Evolutionary conservation across 208 protist species (phyloP), one percentile per base, ranked within the genome.

Genomic region (Acanthamoeba comandoni): DNA sequence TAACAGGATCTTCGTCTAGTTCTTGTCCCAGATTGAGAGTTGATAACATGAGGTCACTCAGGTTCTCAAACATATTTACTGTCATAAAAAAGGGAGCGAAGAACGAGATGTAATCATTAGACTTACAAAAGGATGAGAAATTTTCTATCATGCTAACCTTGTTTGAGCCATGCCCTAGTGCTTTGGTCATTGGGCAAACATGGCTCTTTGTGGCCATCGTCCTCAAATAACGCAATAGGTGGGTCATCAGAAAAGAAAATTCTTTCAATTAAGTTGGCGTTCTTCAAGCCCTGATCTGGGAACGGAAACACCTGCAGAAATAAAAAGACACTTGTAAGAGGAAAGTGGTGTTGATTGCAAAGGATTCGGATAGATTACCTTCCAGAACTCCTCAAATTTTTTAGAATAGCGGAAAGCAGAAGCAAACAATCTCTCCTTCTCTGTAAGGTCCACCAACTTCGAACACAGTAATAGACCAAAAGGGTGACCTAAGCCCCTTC

Each of bases 321-420:
- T 43, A 43, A 43, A 43, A 43, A 43, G n/a, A 43, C 2, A 43
- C 35, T 43, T 7, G 35, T 43, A 43, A 43, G 35, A 43, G 35
- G 35, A 1, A 43, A 43, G 35, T 43, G 35, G 35, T 43, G 35
- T 43, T 43, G 35, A 5, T 43, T 43, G 5, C 35, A 5, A 43
- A 43, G 35, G 5, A 43, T 5, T 43, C 35, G 35, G 5, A 43
- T 43, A 43, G 5, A 43, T n/a, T 43, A 86, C 67, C 24, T 29
- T 24, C 82, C 82, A 90, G 24, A 90, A 90, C 13, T 69, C 82
- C 82, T 90, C 82, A 53, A 90, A 90, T 31, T 90, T 90, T 51
- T 73, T 69, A 17, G 62, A 90, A 65, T 51, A 90, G 17, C 82
- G 82, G 17, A 90, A 90, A 19, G 82, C 57, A 26, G 82, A 58